These are phyloP conservation scores for Taxawa tesnikishii DNA, from an alignment of 2,329 filamentous ascomycete genomes.

Conservation along the genomic window DNA sequence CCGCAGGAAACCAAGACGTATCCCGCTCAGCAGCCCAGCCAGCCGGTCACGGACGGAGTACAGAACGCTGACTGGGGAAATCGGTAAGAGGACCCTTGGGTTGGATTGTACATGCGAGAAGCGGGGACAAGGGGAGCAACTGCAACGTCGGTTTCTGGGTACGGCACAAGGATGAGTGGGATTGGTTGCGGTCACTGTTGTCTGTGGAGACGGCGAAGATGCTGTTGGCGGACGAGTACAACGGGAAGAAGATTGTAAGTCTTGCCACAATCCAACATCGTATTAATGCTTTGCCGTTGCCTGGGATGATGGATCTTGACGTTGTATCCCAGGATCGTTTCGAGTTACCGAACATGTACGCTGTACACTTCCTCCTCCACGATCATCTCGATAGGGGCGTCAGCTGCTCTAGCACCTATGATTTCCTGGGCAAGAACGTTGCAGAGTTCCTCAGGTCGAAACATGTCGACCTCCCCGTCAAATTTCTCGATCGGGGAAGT, in stretches of 20 bases:
- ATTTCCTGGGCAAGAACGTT: conserved; percentile 7
- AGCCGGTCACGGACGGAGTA: too few species aligned
- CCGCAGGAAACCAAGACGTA: too few species aligned
- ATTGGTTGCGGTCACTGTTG: conserved; percentile 19
- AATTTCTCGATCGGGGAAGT: too few species aligned
- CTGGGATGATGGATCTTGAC: too few species aligned
- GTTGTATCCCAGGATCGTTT: conserved; percentile 24
- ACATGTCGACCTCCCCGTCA: conserved; percentile 6
- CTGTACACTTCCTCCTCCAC: conserved; percentile 23
- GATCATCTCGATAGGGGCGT: conserved; percentile 8
- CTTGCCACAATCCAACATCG: too few species aligned
- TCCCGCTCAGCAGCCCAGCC: too few species aligned
- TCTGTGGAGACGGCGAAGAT: conserved; percentile 14
- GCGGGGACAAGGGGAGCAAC: conserved; percentile 21
- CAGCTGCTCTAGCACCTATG: conserved; percentile 3
- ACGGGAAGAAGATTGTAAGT: too few species aligned
- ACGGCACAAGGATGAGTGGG: conserved; percentile 19
- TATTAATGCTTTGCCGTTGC: too few species aligned
- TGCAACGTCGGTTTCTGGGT: conserved; percentile 29
- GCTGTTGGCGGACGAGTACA: too few species aligned
- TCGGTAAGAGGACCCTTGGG: conserved; percentile 24
- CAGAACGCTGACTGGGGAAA: too few species aligned
- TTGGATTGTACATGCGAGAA: conserved; percentile 21
- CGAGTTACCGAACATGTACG: conserved; percentile 24
- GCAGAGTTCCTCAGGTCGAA: conserved; percentile 7